These are phyloP conservation scores for Phycomyces blakesleeanus DNA, from an alignment of 192 early-diverging fungal genomes.

Conservation along the genomic window DNA sequence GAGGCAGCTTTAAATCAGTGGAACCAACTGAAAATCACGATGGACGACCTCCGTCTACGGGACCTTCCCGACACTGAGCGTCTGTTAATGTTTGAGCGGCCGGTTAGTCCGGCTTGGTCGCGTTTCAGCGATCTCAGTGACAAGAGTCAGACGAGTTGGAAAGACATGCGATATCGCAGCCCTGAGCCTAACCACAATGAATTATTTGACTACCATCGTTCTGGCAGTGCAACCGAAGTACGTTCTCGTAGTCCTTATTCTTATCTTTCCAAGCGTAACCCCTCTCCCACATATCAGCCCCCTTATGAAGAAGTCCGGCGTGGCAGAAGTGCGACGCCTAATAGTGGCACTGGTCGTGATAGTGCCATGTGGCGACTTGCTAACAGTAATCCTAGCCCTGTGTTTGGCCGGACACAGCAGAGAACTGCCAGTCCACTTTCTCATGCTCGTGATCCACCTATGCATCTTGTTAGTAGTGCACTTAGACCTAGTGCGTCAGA, in stretches of 20 bases:
- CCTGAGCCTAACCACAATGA: slow-evolving; percentile 23
- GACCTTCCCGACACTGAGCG: slow-evolving; percentile 34
- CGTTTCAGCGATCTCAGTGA: slow-evolving; percentile 30
- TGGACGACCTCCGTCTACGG: slow-evolving; percentile 31
- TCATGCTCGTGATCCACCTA: background rate
- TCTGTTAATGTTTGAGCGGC: slow-evolving; percentile 20
- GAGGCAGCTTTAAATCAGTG: slow-evolving; percentile 48
- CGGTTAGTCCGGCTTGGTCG: slow-evolving; percentile 33
- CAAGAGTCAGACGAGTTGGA: slow-evolving; percentile 11
- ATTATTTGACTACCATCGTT: background rate
- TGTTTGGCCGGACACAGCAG: slow-evolving; percentile 12
- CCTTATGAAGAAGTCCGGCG: slow-evolving; percentile 18
- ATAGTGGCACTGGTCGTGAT: slow-evolving; percentile 10
- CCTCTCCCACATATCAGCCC: slow-evolving; percentile 14
- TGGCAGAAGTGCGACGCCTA: slow-evolving; percentile 15
- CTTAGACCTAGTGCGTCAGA: slow-evolving; percentile 15
- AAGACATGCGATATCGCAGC: slow-evolving; percentile 21
- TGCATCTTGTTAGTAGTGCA: background rate
- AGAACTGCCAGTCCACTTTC: slow-evolving; percentile 13
- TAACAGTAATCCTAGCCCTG: slow-evolving; percentile 19
- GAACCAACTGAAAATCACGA: slow-evolving; percentile 38
- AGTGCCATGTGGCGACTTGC: slow-evolving; percentile 19
- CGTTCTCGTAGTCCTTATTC: slow-evolving; percentile 6
- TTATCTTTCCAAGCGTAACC: slow-evolving; percentile 1
- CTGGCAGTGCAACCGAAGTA: background rate